Conservation (phyloP, 2,329 filamentous ascomycete species). For the Botrytis deweyae region DNA sequence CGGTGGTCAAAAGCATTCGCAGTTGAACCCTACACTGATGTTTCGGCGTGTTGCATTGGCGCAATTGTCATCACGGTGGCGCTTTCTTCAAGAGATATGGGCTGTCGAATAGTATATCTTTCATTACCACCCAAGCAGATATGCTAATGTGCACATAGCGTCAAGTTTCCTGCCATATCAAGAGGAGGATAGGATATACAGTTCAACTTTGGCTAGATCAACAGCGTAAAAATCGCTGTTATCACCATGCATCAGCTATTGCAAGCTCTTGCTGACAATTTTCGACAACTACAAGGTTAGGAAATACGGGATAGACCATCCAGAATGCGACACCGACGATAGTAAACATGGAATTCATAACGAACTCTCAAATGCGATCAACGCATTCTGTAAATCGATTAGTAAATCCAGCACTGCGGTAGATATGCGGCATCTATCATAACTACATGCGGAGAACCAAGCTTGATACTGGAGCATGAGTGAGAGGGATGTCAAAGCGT, state of each 20-base stretch:
- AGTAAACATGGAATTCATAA: no score
- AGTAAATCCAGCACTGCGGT: no score
- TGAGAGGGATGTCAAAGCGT: no score
- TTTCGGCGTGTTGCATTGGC: constrained; percentile 43
- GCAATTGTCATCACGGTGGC: constrained; percentile 45
- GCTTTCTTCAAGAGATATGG: constrained; percentile 47
- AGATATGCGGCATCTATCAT: no score
- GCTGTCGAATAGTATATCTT: constrained; percentile 44
- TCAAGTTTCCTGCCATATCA: constrained; percentile 46
- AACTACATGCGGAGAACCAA: no score
- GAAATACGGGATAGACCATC: no score
- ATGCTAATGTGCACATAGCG: constrained; percentile 43
- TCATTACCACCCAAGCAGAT: constrained; percentile 43
- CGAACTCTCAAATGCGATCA: no score
- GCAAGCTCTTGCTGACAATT: no score
- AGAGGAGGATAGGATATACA: constrained; percentile 38
- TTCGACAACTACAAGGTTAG: no score
- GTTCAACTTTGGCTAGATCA: constrained; percentile 20
- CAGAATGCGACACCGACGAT: no score
- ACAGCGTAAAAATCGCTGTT: constrained; percentile 15
- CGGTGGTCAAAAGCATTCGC: constrained; percentile 43
- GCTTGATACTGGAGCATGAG: no score
- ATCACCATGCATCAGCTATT: constrained; percentile 23
- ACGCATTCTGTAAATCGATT: no score
- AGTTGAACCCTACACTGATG: constrained; percentile 45